A percentile compares a stretch with the other conserved stretches of the same genome.
Evolutionary conservation across 257 asterid species (phyloP).

Genomic region (Lavandula angustifolia): DNA sequence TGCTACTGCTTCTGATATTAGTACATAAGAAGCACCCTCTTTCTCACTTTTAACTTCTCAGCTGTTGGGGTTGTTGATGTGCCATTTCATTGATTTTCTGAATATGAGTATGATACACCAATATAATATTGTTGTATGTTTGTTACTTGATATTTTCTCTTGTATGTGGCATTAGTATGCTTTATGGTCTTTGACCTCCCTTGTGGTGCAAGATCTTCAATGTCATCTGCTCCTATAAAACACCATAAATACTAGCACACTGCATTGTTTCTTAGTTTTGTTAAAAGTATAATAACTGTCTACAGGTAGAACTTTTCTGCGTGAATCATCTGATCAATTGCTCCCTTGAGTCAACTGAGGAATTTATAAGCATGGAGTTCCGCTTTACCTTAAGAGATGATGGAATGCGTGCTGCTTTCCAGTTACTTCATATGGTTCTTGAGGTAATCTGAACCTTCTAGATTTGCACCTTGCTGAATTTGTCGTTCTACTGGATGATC

Average conservation of each 20-base stretch:
- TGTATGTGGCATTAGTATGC: conserved; percentile 7
- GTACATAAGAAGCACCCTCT: neutral
- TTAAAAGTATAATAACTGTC: conserved; percentile 33
- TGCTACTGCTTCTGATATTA: conserved; percentile 3
- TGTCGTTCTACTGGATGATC: neutral
- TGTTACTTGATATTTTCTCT: conserved; percentile 7
- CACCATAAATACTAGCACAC: neutral
- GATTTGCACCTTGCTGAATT: conserved; percentile 21
- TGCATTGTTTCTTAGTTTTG: conserved; percentile 23
- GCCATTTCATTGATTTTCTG: conserved; percentile 19
- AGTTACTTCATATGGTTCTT: conserved; percentile 99
- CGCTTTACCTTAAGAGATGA: conserved; percentile 91
- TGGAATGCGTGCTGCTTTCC: conserved; percentile 99
- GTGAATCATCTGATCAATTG: conserved; percentile 96
- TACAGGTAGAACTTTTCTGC: conserved; percentile 96
- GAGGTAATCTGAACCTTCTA: conserved; percentile 60
- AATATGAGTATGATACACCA: conserved; percentile 5
- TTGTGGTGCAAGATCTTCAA: conserved; percentile 17
- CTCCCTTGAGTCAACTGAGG: conserved; percentile 98
- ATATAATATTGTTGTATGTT: conserved; percentile 2
- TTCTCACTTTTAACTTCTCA: neutral
- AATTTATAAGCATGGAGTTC: conserved; percentile 97
- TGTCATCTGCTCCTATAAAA: neutral
- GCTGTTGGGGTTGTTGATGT: conserved; percentile 14
- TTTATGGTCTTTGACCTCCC: conserved; percentile 13